These are phyloP conservation scores for Magnolia officinalis DNA, from an alignment of 164 flowering plant species.

Conservation along the genomic window DNA sequence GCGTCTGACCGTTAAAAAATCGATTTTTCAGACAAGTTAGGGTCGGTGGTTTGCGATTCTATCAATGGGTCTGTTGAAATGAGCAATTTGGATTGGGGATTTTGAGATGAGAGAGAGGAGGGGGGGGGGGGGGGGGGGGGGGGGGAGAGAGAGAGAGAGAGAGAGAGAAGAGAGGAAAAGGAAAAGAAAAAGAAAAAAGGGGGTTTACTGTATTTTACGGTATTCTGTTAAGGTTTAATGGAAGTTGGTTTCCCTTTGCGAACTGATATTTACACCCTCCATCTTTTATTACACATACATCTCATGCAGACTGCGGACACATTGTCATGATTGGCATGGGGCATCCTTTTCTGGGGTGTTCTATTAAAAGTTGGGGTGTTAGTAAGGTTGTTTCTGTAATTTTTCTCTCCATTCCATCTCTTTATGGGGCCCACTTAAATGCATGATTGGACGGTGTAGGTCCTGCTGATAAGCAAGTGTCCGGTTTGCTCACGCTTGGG, in stretches of 20 bases:
- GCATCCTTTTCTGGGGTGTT: no score
- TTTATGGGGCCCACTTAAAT: no score
- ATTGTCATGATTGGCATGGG: no score
- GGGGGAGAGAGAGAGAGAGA: background rate
- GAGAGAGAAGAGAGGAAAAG: background rate
- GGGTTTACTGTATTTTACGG: background rate
- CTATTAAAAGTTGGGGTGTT: no score
- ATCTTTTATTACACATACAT: no score
- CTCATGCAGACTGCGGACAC: no score
- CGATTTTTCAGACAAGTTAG: background rate
- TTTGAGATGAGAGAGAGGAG: background rate
- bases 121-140: background rate
- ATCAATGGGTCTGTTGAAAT: background rate
- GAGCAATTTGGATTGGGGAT: background rate
- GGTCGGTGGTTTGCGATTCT: background rate
- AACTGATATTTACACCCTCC: no score
- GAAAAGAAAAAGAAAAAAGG: background rate
- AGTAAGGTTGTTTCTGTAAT: no score
- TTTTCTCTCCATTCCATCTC: no score
- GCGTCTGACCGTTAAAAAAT: background rate
- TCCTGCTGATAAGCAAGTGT: no score
- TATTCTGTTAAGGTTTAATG: conserved; percentile 3
- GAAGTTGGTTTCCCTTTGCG: background rate
- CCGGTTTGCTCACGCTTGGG: no score
- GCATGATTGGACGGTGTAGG: no score